Evolutionary conservation across 768 basidiomycete species (phyloP).

Genomic region (Termitomyces sp.): DNA sequence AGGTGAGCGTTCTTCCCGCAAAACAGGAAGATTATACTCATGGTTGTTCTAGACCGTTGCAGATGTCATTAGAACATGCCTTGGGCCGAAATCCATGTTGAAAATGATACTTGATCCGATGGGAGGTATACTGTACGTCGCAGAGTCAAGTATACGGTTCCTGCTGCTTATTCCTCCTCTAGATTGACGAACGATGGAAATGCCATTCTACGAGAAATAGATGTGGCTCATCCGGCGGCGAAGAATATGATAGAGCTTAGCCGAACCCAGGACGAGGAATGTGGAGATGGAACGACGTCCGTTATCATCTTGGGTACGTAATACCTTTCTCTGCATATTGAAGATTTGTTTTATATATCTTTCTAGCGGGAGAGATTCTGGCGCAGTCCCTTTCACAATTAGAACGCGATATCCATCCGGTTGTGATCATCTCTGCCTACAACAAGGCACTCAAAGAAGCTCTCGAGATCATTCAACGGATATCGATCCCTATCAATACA

Average conservation of each 20-base stretch:
- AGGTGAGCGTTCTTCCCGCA: slow-evolving; percentile 45
- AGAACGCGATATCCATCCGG: slow-evolving; percentile 96
- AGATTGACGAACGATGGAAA: slow-evolving; percentile 99
- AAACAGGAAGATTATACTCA: neutral
- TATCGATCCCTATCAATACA: slow-evolving; percentile 88
- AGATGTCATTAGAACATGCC: slow-evolving; percentile 95
- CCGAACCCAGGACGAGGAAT: slow-evolving; percentile 97
- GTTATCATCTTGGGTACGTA: slow-evolving; percentile 91
- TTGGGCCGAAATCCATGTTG: slow-evolving; percentile 97
- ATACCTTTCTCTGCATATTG: neutral
- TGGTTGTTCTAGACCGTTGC: slow-evolving; percentile 71
- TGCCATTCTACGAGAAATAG: slow-evolving; percentile 96
- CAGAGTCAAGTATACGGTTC: neutral
- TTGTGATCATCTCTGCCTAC: slow-evolving; percentile 97
- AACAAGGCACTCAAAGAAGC: slow-evolving; percentile 94
- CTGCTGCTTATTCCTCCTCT: neutral
- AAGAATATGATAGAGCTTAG: slow-evolving; percentile 99
- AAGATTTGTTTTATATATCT: neutral
- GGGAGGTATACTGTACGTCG: slow-evolving; percentile 90
- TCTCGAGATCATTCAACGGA: slow-evolving; percentile 79
- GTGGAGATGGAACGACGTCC: slow-evolving; percentile 97
- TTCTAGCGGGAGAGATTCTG: slow-evolving; percentile 86
- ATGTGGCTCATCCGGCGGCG: slow-evolving; percentile 97
- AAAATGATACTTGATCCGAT: slow-evolving; percentile 99
- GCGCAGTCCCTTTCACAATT: slow-evolving; percentile 91